Percentiles rank a stretch among this genome's conserved stretches.
phyloP scores from a whole-genome alignment of 1,284 basidiomycete species.

The Fomitopsis pinicola region DNA sequence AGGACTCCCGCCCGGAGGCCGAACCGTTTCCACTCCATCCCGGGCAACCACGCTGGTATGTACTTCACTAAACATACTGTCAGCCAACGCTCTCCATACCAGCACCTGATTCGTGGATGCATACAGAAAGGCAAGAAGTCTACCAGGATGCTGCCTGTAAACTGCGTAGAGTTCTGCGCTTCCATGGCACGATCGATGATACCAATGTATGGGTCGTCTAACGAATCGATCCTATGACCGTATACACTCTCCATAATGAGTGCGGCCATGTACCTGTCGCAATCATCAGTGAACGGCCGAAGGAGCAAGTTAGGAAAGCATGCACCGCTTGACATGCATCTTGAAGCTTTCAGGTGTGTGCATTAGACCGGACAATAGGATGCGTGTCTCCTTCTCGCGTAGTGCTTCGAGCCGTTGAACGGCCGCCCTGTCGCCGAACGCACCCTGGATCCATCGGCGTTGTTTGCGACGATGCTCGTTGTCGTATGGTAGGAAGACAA shows the following conservation, averaged over 20 bases:
- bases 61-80: conserved; percentile 21
- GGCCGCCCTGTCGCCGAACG: not conserved
- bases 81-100: not conserved
- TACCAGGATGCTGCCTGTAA: too few relatives aligned
- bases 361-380: not conserved
- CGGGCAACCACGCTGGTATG: conserved; percentile 34
- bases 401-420: not conserved
- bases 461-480: not conserved
- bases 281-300: too few relatives aligned
- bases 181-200: not conserved
- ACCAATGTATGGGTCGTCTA: not conserved
- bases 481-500: not conserved
- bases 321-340: not conserved
- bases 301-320: not conserved
- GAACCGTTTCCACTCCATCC: conserved; percentile 27
- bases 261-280: not conserved
- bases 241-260: not conserved
- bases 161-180: too few relatives aligned
- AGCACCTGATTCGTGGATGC: not conserved
- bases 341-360: not conserved
- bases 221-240: not conserved
- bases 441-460: not conserved
- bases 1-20: conserved; percentile 19
- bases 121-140: not conserved
- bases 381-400: not conserved